Percentiles rank a stretch among this genome's conserved stretches.
phyloP scores from a whole-genome alignment of 2,329 filamentous ascomycete genomes.

The Hysterium pulicare region DNA sequence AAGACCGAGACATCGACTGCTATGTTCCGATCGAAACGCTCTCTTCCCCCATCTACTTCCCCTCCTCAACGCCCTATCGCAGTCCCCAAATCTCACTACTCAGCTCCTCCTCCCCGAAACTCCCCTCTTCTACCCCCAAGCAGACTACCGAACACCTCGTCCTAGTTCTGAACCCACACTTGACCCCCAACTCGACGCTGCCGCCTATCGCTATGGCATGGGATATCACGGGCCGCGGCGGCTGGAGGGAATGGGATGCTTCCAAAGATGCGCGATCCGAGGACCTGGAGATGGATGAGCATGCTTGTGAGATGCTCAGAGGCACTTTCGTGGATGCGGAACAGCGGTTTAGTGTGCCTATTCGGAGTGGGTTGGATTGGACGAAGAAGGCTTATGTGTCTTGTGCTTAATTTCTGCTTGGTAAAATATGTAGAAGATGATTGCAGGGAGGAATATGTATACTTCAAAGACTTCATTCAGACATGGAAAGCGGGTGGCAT shows the following conservation, averaged over 20 bases:
- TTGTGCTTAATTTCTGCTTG: too few relatives aligned
- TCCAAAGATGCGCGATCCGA: constrained; percentile 3
- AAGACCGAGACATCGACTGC: too few relatives aligned
- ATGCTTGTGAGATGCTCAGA: constrained; percentile 6
- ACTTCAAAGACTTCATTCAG: too few relatives aligned
- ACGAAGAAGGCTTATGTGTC: constrained; percentile 8
- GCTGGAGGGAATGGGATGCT: constrained; percentile 8
- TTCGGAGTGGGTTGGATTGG: constrained; percentile 11
- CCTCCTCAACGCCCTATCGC: constrained; percentile 8
- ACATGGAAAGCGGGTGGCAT: too few relatives aligned
- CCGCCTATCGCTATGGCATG: constrained; percentile 4
- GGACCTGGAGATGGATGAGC: constrained; percentile 2
- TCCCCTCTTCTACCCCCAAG: too few relatives aligned
- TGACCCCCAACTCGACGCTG: neutral
- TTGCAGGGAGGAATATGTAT: too few relatives aligned
- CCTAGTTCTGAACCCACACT: constrained; percentile 4
- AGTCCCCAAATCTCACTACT: constrained; percentile 3
- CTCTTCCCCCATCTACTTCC: constrained; percentile 5
- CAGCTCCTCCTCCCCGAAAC: neutral
- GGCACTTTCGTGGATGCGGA: constrained; percentile 9
- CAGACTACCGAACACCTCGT: neutral
- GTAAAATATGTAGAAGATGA: too few relatives aligned
- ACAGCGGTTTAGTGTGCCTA: constrained; percentile 7
- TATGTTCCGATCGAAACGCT: constrained; percentile 9
- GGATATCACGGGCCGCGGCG: constrained; percentile 1